These are phyloP conservation scores for Pisolithus sp. DNA, from an alignment of 768 basidiomycete species.

Conservation along the genomic window DNA sequence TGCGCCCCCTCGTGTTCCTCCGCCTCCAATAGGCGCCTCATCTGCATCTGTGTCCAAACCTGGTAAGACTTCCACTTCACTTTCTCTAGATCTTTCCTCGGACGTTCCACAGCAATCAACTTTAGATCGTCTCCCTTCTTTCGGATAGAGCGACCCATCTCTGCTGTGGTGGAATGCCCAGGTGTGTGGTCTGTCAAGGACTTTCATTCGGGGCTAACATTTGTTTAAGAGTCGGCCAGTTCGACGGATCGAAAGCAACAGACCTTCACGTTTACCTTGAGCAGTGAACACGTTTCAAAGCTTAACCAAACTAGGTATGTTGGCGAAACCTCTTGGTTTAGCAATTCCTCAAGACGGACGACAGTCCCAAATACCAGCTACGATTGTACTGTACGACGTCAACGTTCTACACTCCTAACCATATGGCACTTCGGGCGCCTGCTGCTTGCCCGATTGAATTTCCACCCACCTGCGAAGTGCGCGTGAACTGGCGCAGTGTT, in stretches of 20 bases:
- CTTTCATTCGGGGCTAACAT: slow-evolving; percentile 1
- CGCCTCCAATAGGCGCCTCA: slow-evolving; percentile 33
- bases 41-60: slow-evolving; percentile 24
- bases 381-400: slow-evolving; percentile 88
- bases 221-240: slow-evolving; percentile 59
- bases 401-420: slow-evolving; percentile 51
- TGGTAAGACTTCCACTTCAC: slow-evolving; percentile 16
- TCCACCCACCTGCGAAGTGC: slow-evolving; percentile 85
- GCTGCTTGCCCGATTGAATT: slow-evolving; percentile 80
- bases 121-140: slow-evolving; percentile 83
- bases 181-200: slow-evolving; percentile 38
- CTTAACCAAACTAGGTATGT: slow-evolving; percentile 51
- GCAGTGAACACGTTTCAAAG: slow-evolving; percentile 54
- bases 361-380: slow-evolving; percentile 68
- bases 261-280: slow-evolving; percentile 57
- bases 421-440: slow-evolving; percentile 45
- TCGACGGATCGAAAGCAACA: slow-evolving; percentile 72
- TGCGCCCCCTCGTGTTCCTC: slow-evolving; percentile 46
- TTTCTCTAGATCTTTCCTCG: slow-evolving; percentile 4
- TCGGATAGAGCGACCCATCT: slow-evolving; percentile 57
- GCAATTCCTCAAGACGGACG: slow-evolving; percentile 7
- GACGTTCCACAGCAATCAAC: slow-evolving; percentile 45
- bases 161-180: slow-evolving; percentile 67
- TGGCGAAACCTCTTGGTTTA: slow-evolving; percentile 2
- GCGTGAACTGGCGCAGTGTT: slow-evolving; percentile 69